Base-by-base conservation (phyloP, 192 early-diverging fungal species). In the Podila verticillata region DNA sequence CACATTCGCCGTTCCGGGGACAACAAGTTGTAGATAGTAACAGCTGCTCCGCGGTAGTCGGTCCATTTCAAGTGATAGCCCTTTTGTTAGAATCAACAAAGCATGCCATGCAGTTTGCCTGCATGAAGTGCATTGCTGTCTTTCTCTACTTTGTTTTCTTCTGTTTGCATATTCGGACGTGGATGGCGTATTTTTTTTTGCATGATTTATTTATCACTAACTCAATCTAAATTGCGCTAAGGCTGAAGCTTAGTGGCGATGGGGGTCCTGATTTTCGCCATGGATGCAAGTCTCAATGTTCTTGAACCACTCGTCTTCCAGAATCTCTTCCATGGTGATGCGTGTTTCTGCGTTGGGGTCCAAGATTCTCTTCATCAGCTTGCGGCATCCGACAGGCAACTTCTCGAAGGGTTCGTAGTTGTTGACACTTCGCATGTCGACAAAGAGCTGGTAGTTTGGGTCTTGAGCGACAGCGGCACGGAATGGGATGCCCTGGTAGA, bases 221-320 rank as follows among this genome's bases (percentile, higher is more conserved):
- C 5, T 54, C n/a, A 54, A n/a, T 7, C 0, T 54, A 7, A 54
- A 26, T n/a, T 19, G 17, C 9, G 51, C n/a, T 7, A 24, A 26
- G n/a, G 51, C 20, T 24, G 6, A 8, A 54, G 6, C 10, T 17
- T 54, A 72, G 36, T 80, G 77, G 48, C 77, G 77, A 68, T 80
- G 77, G n/a, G 77, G 77, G 36, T 80, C 77, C 56, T 63, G 61
- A 54, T 80, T 80, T 20, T 80, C 70, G 48, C 77, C 77, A 80
- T 80, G 77, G 56, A 80, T 68, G 74, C 94, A 95, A 10, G 86
- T 87, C 48, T 84, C 79, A 10, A 96, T 89, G 48, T 60, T 85
- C 75, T 93, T 77, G 81, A 98, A 85, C 91, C 95, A 95, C n/a
- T 93, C 85, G 64, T 91, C 89, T 47, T 88, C 87, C 39, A 95